phyloP scores from a whole-genome alignment of 106 monocot genomes.

The Cymbidium sinense region DNA sequence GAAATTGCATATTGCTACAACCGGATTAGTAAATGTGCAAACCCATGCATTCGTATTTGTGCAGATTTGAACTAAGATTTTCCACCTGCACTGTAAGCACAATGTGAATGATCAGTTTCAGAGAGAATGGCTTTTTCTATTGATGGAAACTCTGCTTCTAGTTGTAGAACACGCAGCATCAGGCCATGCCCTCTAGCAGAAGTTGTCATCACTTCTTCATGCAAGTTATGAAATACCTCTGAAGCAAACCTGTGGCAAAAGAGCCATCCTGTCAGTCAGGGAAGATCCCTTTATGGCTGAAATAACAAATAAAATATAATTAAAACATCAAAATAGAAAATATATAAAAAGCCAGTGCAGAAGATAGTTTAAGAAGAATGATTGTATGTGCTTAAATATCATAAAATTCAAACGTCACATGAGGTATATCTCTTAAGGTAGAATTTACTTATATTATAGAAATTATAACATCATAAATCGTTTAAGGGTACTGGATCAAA shows the following conservation, averaged over 20 bases:
- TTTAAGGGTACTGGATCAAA: too few relatives aligned
- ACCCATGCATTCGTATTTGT: background rate
- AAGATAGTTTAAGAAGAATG: background rate
- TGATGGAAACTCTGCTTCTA: slow-evolving; percentile 87
- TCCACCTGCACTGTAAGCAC: slow-evolving; percentile 36
- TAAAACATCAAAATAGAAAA: background rate
- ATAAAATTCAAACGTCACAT: background rate
- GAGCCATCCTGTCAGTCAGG: background rate
- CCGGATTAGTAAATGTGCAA: background rate
- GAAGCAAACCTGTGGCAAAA: slow-evolving; percentile 73
- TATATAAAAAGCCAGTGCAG: background rate
- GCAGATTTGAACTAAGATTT: slow-evolving; percentile 1
- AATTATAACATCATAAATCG: background rate
- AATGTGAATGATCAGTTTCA: slow-evolving; percentile 36
- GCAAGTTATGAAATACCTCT: slow-evolving; percentile 85
- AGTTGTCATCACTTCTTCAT: slow-evolving; percentile 88
- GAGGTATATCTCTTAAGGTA: background rate
- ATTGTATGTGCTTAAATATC: background rate
- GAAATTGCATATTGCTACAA: slow-evolving; percentile 5
- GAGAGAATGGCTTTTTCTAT: slow-evolving; percentile 59
- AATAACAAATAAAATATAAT: background rate
- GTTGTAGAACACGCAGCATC: slow-evolving; percentile 82
- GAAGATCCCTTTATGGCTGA: background rate
- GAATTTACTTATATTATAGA: background rate
- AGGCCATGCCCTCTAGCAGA: slow-evolving; percentile 81